These are phyloP conservation scores for Blastocystis sp. DNA, from an alignment of 352 stramenopile species.

Conservation along the genomic window DNA sequence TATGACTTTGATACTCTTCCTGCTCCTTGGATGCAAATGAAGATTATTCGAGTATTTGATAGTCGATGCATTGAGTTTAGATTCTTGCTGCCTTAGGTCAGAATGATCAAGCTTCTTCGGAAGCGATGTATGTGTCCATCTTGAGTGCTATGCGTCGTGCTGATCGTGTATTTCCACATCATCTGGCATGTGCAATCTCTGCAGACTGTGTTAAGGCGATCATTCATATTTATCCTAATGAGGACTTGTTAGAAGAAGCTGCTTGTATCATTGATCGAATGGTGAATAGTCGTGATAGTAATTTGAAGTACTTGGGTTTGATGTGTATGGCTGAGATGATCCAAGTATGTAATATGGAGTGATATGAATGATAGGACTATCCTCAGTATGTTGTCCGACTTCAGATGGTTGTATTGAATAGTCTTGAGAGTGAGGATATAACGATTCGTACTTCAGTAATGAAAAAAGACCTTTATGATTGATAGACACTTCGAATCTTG, in stretches of 20 bases:
- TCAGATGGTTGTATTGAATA: conserved; percentile 94
- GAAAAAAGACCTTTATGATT: conserved; percentile 82
- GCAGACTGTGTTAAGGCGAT: conserved; percentile 97
- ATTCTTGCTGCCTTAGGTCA: conserved; percentile 89
- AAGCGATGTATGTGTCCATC: conserved; percentile 99
- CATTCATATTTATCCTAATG: conserved; percentile 97
- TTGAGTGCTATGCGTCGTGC: conserved; percentile 92
- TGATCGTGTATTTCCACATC: conserved; percentile 86
- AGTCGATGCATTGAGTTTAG: conserved; percentile 70
- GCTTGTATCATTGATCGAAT: conserved; percentile 84
- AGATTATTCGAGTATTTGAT: conserved; percentile 21
- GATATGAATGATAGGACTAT: not conserved
- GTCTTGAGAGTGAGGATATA: conserved; percentile 95
- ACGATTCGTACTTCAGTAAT: conserved; percentile 83
- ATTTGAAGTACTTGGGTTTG: conserved; percentile 96
- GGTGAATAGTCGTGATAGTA: conserved; percentile 84
- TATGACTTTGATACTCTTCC: conserved; percentile 98
- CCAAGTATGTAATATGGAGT: conserved; percentile 69
- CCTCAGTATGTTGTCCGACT: conserved; percentile 29
- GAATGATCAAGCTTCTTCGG: conserved; percentile 81
- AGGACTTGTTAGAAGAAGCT: conserved; percentile 65
- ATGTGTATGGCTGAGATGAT: conserved; percentile 94
- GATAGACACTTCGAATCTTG: conserved; percentile 67
- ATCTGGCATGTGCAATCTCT: conserved; percentile 97
- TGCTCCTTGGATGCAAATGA: conserved; percentile 88